Percentiles rank a stretch among this genome's conserved stretches.
Evolutionary conservation across 768 basidiomycete genomes (phyloP).

Genomic region (Cantharellus cinnabarinus): DNA sequence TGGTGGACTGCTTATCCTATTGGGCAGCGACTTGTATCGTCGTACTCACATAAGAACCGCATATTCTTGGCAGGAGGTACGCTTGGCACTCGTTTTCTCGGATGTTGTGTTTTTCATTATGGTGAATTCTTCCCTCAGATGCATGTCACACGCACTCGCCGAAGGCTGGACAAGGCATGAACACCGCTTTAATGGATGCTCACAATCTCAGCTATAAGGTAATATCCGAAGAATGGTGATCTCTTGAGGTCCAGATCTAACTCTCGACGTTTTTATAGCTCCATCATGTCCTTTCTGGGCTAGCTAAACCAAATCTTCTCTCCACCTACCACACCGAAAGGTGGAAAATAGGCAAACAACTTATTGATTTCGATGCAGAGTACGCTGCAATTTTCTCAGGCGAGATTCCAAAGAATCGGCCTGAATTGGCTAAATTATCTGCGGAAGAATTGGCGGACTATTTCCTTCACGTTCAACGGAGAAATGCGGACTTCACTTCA

Average conservation of each 20-base stretch:
- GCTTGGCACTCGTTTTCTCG: neutral
- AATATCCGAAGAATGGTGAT: neutral
- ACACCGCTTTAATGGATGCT: conserved; percentile 13
- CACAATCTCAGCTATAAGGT: conserved; percentile 15
- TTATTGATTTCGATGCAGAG: conserved; percentile 14
- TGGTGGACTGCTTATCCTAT: conserved; percentile 12
- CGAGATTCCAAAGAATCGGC: neutral
- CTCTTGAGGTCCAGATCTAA: neutral
- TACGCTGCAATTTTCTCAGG: conserved; percentile 3
- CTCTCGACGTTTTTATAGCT: neutral
- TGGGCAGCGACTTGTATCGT: conserved; percentile 10
- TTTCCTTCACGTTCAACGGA: neutral
- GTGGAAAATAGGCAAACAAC: conserved; percentile 9
- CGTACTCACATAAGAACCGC: conserved; percentile 8
- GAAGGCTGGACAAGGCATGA: conserved; percentile 15
- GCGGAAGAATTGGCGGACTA: neutral
- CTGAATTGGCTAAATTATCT: neutral
- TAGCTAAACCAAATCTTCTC: conserved; percentile 11
- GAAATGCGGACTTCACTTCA: neutral
- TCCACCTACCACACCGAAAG: conserved; percentile 16
- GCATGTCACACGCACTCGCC: conserved; percentile 15
- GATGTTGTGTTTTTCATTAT: neutral
- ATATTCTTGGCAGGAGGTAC: conserved; percentile 12
- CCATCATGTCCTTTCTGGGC: neutral
- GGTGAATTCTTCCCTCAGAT: conserved; percentile 1